A percentile compares a stretch with the other conserved stretches of the same genome.
These are phyloP conservation scores for Penicillium sp. DNA, from an alignment of 2,329 filamentous ascomycete genomes.

Conservation along the genomic window DNA sequence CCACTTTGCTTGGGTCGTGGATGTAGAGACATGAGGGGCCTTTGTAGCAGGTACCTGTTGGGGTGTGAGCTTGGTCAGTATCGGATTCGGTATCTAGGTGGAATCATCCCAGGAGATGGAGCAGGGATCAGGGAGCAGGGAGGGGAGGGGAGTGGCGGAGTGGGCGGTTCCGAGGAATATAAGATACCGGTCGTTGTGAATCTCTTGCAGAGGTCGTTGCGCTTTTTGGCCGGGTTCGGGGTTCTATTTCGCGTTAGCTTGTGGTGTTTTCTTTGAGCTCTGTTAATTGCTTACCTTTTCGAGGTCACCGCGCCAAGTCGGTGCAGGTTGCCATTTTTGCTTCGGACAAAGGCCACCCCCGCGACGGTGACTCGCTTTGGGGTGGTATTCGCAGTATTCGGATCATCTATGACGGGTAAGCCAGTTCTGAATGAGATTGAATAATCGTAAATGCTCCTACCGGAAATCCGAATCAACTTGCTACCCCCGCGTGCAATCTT, in stretches of 20 bases:
- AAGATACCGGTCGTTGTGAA: conserved; percentile 59
- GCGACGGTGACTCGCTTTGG: conserved; percentile 75
- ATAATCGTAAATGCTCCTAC: conserved; percentile 54
- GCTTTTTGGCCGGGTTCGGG: conserved; percentile 65
- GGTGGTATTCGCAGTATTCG: conserved; percentile 66
- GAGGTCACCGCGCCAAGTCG: conserved; percentile 75
- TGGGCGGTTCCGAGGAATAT: conserved; percentile 24
- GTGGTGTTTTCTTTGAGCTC: neutral
- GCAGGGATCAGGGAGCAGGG: neutral
- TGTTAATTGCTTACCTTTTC: conserved; percentile 64
- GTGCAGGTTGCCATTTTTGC: conserved; percentile 85
- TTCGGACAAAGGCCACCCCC: conserved; percentile 81
- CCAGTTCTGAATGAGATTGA: conserved; percentile 44
- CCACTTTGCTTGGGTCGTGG: conserved; percentile 85
- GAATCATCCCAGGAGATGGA: too few species aligned
- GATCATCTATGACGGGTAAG: conserved; percentile 55
- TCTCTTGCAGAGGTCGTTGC: conserved; percentile 73
- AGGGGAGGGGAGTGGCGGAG: conserved; percentile 8
- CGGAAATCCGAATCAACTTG: conserved; percentile 75
- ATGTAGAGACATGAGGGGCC: conserved; percentile 78
- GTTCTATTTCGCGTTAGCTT: conserved; percentile 34
- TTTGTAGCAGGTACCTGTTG: conserved; percentile 78
- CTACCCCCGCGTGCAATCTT: conserved; percentile 75
- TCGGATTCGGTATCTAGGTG: conserved; percentile 33
- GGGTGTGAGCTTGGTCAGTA: conserved; percentile 53